Evolutionary conservation across 352 stramenopile genomes (phyloP), one percentile per base, ranked within the genome.

Genomic region (Pythium scleroteichum): DNA sequence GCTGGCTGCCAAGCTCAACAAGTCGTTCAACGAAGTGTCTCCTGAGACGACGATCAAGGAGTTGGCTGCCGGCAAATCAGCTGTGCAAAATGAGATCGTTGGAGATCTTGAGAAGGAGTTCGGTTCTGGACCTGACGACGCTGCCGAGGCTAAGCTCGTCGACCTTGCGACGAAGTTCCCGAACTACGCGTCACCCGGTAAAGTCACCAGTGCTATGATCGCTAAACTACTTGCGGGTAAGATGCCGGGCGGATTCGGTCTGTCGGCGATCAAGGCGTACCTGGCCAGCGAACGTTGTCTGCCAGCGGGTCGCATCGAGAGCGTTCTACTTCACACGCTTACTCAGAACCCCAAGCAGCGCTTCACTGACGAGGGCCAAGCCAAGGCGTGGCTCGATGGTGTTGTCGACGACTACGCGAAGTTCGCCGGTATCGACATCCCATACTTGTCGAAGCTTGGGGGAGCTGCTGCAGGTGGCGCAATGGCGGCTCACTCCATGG

Each of bases 21-120:
- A 91, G 79, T 33, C 60, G 4, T 81, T 93, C 42, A 74, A 56
- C 20, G 81, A 95, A 44, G 68, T 96, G 33, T 64, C 67, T 3
- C 79, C 87, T 13, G 76, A 71, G 13, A 55, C 72, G 17, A 92
- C 76, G 9, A 89, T 96, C 61, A 92, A 95, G 71, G 81, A 88
- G 47, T 63, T 95, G 3, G 66, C 79, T 38, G 85, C 79, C 16
- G 87, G 86, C 39, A 95, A 95, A 68, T 94, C 79, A 8, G 84
- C 88, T 23, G 68, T 95, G n/a, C 86, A 96, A 58, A 96, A 96
- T 58, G 88, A 96, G 69, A 81, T 96, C 23, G 76, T 93, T 29
- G 87, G 86, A 14, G 88, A 96, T 16, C 33, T 96, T 35, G 85
- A 89, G 69, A 88, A 82, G 62, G 88, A 96, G 69, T 96, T 96